A percentile compares a stretch with the other conserved stretches of the same genome.
These are phyloP conservation scores for Peribolospora baueri DNA, from an alignment of 768 basidiomycete genomes.

Conservation along the genomic window DNA sequence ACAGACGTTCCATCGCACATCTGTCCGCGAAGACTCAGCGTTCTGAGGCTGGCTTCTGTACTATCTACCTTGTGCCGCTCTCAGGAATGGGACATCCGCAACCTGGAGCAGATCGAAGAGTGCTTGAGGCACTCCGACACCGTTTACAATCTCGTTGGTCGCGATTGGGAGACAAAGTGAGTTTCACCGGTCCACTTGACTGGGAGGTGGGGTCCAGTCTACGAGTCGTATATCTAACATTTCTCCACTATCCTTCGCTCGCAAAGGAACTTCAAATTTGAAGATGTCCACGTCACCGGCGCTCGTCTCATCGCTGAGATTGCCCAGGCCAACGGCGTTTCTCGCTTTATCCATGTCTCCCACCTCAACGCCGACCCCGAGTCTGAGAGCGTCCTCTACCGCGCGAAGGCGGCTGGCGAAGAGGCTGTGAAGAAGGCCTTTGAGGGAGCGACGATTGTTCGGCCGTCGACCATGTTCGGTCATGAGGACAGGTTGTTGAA, in stretches of 20 bases:
- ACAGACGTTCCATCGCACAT: neutral
- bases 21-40: neutral
- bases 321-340: constrained; percentile 48
- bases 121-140: constrained; percentile 84
- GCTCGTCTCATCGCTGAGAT: constrained; percentile 68
- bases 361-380: constrained; percentile 67
- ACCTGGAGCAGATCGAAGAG: constrained; percentile 73
- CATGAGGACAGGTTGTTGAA: constrained; percentile 82
- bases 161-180: constrained; percentile 88
- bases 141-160: constrained; percentile 84
- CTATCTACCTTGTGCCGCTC: neutral
- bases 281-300: constrained; percentile 55
- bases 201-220: neutral
- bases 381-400: constrained; percentile 63
- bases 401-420: constrained; percentile 74
- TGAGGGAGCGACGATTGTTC: constrained; percentile 52
- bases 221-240: neutral
- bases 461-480: constrained; percentile 71
- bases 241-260: neutral
- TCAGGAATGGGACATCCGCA: constrained; percentile 88
- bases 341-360: constrained; percentile 75
- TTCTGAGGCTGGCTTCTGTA: neutral
- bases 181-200: neutral
- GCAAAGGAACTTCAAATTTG: constrained; percentile 60
- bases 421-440: constrained; percentile 58